Evolutionary conservation across 768 basidiomycete species (phyloP).

Genomic region (Lactarius quietus): DNA sequence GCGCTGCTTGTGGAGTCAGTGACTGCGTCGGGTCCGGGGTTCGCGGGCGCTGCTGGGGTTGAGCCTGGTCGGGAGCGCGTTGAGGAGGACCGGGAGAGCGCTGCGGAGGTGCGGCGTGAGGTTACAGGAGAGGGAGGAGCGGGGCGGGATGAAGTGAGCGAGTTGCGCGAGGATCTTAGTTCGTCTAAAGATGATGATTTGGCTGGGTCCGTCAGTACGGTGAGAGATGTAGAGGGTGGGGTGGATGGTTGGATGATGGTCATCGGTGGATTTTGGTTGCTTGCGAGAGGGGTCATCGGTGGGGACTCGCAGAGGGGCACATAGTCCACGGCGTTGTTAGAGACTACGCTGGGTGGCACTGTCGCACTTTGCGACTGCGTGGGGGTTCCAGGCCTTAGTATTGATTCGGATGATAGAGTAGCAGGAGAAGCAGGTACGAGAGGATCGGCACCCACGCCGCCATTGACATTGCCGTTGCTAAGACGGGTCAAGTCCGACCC

Average conservation of each 20-base stretch:
- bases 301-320: background rate
- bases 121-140: conserved; percentile 58
- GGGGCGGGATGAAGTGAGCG: conserved; percentile 49
- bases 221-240: background rate
- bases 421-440: background rate
- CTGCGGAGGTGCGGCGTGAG: conserved; percentile 44
- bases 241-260: background rate
- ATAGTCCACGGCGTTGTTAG: background rate
- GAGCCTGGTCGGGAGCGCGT: conserved; percentile 39
- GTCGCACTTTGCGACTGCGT: background rate
- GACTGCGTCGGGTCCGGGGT: conserved; percentile 17
- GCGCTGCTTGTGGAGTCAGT: background rate
- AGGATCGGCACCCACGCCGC: background rate
- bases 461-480: background rate
- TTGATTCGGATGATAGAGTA: background rate
- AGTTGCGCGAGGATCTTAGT: conserved; percentile 34
- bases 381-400: background rate
- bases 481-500: background rate
- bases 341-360: background rate
- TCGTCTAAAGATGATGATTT: conserved; percentile 20
- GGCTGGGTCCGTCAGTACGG: conserved; percentile 14
- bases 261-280: conserved; percentile 9
- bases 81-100: conserved; percentile 37
- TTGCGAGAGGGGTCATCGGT: conserved; percentile 15
- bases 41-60: conserved; percentile 27